Evolutionary conservation across 164 flowering plant species (phyloP).

Genomic region (Houttuynia cordata): DNA sequence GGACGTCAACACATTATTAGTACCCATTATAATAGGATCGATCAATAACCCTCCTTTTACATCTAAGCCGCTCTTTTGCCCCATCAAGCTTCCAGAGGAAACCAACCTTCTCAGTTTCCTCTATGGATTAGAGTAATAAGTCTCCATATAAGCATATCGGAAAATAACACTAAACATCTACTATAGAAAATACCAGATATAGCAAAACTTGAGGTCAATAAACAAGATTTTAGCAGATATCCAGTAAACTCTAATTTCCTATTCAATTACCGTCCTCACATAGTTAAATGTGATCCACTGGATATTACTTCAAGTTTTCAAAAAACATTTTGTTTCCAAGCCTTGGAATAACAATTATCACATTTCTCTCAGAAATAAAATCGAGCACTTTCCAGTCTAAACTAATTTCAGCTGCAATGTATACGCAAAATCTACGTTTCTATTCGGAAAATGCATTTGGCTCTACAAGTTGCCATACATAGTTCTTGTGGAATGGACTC

Average conservation of each 20-base stretch:
- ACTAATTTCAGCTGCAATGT: background rate
- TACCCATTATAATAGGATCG: slow-evolving; percentile 73
- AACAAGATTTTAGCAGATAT: background rate
- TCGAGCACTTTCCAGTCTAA: background rate
- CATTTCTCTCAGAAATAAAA: too few species aligned
- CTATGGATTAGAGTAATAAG: slow-evolving; percentile 15
- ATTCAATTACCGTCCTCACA: too few species aligned
- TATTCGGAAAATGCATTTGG: too few species aligned
- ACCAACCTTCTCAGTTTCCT: slow-evolving; percentile 49
- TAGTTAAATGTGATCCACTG: background rate
- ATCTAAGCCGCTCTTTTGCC: slow-evolving; percentile 75
- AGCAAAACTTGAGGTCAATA: background rate
- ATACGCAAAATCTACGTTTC: too few species aligned
- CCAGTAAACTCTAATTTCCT: too few species aligned
- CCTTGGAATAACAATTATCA: background rate
- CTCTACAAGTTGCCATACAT: too few species aligned
- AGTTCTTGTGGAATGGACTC: too few species aligned
- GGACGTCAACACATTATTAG: slow-evolving; percentile 64
- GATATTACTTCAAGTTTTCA: background rate
- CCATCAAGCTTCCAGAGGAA: slow-evolving; percentile 67
- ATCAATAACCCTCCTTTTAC: slow-evolving; percentile 61
- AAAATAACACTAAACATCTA: too few species aligned
- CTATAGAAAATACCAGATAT: too few species aligned
- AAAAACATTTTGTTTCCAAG: background rate
- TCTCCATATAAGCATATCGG: background rate